These are phyloP conservation scores for Fusarium hostae DNA, from an alignment of 2,329 filamentous ascomycete genomes.

Conservation along the genomic window DNA sequence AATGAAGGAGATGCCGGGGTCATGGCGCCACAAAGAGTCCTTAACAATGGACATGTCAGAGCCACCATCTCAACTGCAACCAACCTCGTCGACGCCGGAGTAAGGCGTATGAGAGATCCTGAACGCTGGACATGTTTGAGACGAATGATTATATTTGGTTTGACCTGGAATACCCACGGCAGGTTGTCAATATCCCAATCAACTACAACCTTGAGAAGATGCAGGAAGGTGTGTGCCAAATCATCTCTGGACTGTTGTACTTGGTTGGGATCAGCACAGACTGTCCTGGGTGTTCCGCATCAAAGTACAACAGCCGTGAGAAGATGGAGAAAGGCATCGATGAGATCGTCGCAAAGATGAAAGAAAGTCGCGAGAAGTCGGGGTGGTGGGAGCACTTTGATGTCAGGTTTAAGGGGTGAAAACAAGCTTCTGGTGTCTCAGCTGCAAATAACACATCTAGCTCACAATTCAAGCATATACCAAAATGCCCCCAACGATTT, in stretches of 20 bases:
- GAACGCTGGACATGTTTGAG: neutral
- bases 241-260: too few species aligned
- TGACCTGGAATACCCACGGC: neutral
- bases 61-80: too few species aligned
- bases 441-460: neutral
- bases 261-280: neutral
- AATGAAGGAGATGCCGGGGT: neutral
- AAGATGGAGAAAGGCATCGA: neutral
- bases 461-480: neutral
- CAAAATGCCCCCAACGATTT: neutral
- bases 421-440: neutral
- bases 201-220: neutral
- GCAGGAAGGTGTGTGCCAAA: too few species aligned
- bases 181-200: neutral
- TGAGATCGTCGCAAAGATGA: neutral
- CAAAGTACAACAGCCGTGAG: too few species aligned
- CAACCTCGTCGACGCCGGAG: too few species aligned
- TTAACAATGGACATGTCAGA: neutral
- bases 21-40: neutral
- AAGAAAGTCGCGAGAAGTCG: neutral
- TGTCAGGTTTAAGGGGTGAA: neutral
- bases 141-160: neutral
- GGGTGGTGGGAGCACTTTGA: too few species aligned
- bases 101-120: too few species aligned
- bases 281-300: too few species aligned